Conservation (phyloP, 2,329 filamentous ascomycete genomes). For the Gaeumannomyces tritici region DNA sequence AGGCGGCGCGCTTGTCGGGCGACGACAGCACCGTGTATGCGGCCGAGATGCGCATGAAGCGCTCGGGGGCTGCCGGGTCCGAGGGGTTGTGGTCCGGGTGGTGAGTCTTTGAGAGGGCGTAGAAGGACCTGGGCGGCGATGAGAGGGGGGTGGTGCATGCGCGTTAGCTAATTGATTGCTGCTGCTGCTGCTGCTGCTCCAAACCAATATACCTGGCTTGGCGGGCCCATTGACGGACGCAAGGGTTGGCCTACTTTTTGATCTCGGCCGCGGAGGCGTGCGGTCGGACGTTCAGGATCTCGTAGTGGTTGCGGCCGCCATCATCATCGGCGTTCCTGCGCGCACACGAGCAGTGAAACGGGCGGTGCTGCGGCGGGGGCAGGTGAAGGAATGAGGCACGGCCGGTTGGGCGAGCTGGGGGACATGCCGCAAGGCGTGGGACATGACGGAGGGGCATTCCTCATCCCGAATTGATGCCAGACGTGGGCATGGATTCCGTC, state of each 20-base stretch:
- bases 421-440: constrained; percentile 17
- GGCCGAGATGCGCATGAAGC: constrained; percentile 76
- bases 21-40: constrained; percentile 72
- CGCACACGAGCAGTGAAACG: constrained; percentile 20
- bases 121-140: constrained; percentile 56
- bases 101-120: constrained; percentile 79
- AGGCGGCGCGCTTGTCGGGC: constrained; percentile 63
- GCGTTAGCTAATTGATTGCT: background rate
- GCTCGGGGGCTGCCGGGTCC: constrained; percentile 61
- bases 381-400: constrained; percentile 4
- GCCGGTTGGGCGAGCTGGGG: background rate
- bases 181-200: too few relatives aligned
- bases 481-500: background rate
- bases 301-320: constrained; percentile 61
- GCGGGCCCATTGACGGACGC: too few relatives aligned
- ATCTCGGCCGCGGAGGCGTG: constrained; percentile 67
- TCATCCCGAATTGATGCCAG: constrained; percentile 32
- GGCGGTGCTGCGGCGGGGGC: background rate
- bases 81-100: constrained; percentile 84
- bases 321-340: constrained; percentile 12
- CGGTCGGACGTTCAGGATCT: constrained; percentile 62
- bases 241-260: constrained; percentile 54
- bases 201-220: too few relatives aligned
- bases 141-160: too few relatives aligned
- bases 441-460: constrained; percentile 47